Evolutionary conservation across 768 basidiomycete species (phyloP).

Genomic region (Crepidotus variabilis): DNA sequence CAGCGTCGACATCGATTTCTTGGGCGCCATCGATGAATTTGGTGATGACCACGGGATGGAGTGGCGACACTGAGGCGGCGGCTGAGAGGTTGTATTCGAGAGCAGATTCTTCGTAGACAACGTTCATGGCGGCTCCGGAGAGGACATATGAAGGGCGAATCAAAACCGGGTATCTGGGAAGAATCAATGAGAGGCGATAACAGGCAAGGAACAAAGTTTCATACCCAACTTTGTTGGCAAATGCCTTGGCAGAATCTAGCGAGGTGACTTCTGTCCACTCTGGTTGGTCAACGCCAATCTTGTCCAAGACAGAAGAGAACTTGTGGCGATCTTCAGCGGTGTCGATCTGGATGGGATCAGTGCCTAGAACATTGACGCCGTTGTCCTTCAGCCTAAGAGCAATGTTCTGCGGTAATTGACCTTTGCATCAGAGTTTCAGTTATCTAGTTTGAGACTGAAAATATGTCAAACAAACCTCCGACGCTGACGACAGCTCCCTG

Average conservation of each 20-base stretch:
- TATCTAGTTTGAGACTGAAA: not conserved
- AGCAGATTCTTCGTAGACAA: constrained; percentile 86
- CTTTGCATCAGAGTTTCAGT: constrained; percentile 32
- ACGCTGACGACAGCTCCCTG: constrained; percentile 95
- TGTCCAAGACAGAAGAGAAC: constrained; percentile 95
- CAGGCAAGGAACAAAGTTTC: constrained; percentile 18
- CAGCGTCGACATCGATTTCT: constrained; percentile 97
- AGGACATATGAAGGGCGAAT: constrained; percentile 98
- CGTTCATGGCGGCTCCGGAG: constrained; percentile 99
- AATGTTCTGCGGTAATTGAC: constrained; percentile 98
- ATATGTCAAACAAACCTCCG: constrained; percentile 59
- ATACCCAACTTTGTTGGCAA: constrained; percentile 80
- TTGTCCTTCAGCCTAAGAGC: constrained; percentile 90
- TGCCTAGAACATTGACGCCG: constrained; percentile 92
- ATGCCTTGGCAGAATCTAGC: constrained; percentile 86
- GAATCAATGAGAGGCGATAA: not conserved
- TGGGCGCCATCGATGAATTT: constrained; percentile 99
- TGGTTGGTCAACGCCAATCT: constrained; percentile 94
- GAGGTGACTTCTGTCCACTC: constrained; percentile 92
- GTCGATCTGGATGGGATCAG: constrained; percentile 93
- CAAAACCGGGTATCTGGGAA: constrained; percentile 84
- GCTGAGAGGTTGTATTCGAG: constrained; percentile 95
- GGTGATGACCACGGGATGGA: constrained; percentile 97
- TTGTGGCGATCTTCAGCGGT: constrained; percentile 98
- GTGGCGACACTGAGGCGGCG: constrained; percentile 92